Evolutionary conservation across 768 basidiomycete species (phyloP), one percentile per base, ranked within the genome.

Genomic region (Lactarius indigo): DNA sequence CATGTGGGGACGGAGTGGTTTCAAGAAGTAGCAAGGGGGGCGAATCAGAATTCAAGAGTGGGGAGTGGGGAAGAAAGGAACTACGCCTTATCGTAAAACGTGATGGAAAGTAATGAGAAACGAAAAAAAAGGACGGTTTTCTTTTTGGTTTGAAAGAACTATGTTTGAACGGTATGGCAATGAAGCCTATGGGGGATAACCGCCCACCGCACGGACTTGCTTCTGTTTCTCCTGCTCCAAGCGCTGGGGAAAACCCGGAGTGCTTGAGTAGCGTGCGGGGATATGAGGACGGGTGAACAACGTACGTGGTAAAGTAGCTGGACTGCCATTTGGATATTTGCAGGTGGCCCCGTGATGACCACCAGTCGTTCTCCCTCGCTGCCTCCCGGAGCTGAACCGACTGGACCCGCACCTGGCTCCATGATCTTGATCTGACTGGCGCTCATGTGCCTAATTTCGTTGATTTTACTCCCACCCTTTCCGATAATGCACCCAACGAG

Each of bases 371-470:
- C 96, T 55, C 91, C 91, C 73, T 95, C 92, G 37, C 87, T 85
- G 39, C 89, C 90, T 2, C 88, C 83, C 30, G 91, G 87, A 23
- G 85, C 87, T 18, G 89, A 77, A 20, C 87, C 86, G 4, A 85
- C 83, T 31, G 85, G 87, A 8, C 83, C 83, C 13, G 92, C 92
- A 59, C 94, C 95, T 39, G 96, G 95, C 72, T 99, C 97, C 90
- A 96, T 97, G 62, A 99, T 98, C 79, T 97, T 94, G 78, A 99
- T 98, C 73, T 95, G 90, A 76, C 95, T 96, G 31, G 90, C 90
- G 69, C 93, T 96, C 86, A 94, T 91, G 70, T 94, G 88, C 71
- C 97, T 85, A 69, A 99, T 97, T 79, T 99, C 97, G 74, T 98
- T 98, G 81, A 99, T 99, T 79, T 98, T 99, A 75, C 90, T 88